Conservation (phyloP, 108 stramenopile genomes). For the Nannochloropsis salina region DNA sequence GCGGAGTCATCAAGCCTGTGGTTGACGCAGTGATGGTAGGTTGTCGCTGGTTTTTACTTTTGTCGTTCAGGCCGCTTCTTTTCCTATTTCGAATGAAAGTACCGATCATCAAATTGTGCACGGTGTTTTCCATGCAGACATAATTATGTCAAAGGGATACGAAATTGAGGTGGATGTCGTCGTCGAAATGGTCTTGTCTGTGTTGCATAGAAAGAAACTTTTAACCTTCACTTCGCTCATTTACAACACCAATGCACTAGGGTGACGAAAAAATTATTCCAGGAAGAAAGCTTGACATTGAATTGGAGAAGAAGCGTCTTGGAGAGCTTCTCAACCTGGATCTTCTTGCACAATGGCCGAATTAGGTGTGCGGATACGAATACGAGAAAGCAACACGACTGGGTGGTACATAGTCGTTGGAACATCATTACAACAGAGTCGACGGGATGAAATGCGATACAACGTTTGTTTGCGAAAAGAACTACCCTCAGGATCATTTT, state of each 20-base stretch:
- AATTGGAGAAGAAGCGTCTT: neutral
- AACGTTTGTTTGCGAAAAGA: too few species aligned
- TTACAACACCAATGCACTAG: neutral
- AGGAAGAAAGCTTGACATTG: neutral
- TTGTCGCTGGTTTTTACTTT: neutral
- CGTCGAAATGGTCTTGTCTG: neutral
- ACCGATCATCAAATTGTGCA: too few species aligned
- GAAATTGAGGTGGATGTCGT: too few species aligned
- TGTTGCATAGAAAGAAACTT: neutral
- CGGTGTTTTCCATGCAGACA: too few species aligned
- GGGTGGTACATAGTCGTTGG: neutral
- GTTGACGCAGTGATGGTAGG: conserved; percentile 4
- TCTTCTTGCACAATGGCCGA: neutral
- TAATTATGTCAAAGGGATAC: too few species aligned
- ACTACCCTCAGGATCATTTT: too few species aligned
- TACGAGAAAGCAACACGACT: neutral
- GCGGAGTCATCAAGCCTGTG: conserved; percentile 14
- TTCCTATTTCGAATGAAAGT: too few species aligned
- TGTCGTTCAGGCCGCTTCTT: neutral
- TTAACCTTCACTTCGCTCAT: neutral
- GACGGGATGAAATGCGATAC: too few species aligned
- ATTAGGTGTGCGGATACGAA: neutral
- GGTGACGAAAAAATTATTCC: neutral
- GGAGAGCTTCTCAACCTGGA: conserved; percentile 8
- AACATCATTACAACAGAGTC: too few species aligned